Conservation (phyloP, 2,329 filamentous ascomycete genomes). For the Tolypocladium album region DNA sequence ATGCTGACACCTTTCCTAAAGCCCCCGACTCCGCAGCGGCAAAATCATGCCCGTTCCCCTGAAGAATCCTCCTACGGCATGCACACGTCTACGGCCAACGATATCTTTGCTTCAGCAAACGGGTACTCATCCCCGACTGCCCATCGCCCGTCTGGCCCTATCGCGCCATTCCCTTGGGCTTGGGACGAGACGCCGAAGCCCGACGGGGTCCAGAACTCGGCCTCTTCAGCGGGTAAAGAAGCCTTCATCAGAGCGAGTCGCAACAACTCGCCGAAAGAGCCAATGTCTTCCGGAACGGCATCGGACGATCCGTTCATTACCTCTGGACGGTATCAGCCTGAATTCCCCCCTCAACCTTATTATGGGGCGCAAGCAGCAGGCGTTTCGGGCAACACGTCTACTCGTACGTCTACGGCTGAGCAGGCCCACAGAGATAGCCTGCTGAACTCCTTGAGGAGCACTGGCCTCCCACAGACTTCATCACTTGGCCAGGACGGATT, state of each 20-base stretch:
- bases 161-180: constrained; percentile 36
- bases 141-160: constrained; percentile 18
- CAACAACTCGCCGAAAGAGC: constrained; percentile 10
- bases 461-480: constrained; percentile 16
- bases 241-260: constrained; percentile 17
- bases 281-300: constrained; percentile 3
- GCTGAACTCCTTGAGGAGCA: constrained; percentile 21
- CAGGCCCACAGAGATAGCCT: constrained; percentile 21
- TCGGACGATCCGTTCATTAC: constrained; percentile 22
- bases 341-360: not conserved
- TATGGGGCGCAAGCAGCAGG: constrained; percentile 1
- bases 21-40: constrained; percentile 30
- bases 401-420: constrained; percentile 11
- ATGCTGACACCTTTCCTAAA: constrained; percentile 39
- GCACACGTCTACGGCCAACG: constrained; percentile 39
- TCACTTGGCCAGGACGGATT: constrained; percentile 20
- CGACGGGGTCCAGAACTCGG: constrained; percentile 9
- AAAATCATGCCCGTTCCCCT: constrained; percentile 18
- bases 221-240: constrained; percentile 10
- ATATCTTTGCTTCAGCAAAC: constrained; percentile 32
- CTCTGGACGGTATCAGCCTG: constrained; percentile 9
- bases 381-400: constrained; percentile 1
- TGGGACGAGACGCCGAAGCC: constrained; percentile 32
- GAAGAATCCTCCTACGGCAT: constrained; percentile 43
- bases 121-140: constrained; percentile 18